Base-by-base conservation (phyloP, 1,284 basidiomycete species). In the Trichosporon ovoides region DNA sequence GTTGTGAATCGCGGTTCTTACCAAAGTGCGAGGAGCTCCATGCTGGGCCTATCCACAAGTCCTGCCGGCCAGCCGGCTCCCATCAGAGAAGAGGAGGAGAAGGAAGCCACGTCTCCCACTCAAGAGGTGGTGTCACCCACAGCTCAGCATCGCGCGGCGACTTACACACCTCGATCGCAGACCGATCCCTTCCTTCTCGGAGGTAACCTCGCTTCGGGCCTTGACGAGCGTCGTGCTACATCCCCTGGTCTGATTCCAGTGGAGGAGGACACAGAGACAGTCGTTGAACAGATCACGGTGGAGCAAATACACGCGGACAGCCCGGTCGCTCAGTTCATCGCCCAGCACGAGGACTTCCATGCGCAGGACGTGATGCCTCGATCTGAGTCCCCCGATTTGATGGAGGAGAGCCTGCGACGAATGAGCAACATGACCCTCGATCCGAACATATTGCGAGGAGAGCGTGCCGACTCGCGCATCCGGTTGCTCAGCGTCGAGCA, bases 341-440 rank as follows among this genome's bases (percentile, higher is more conserved):
- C 24, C 22, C 43, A 48, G 43, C 43, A 48, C 43, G 43, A 48
- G 22, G 43, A 48, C 12, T 31, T 48, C 24, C 43, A 48, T 16
- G 28, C 43, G 22, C 43, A 24, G 55, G 31, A 48, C 43, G 28
- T 48, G 12, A 22, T 56, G 24, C 20, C 59, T n/a, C 61, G 61
- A 2, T 63, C 61, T n/a, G 61, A 63, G 37, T 63, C 61, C 6
- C 61, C 61, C 16, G 61, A 63, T 19, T 38, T 59, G 19, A 50
- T 63, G 46, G 61, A 63, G 31, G 61, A 63, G 18, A 49, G 51
- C 19, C 37, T 55, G 19, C 51, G 61, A 5, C 58, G 58, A 1
- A 56, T 56, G n/a, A 60, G 58, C 43, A 56, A 37, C 19, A 57
- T 57, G 53, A 73, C 73, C 0, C 61, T 72, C 12, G 70, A 73